Evolutionary conservation across 2,329 filamentous ascomycete genomes (phyloP), one percentile per base, ranked within the genome.

Genomic region (Thermoascus crustaceus): DNA sequence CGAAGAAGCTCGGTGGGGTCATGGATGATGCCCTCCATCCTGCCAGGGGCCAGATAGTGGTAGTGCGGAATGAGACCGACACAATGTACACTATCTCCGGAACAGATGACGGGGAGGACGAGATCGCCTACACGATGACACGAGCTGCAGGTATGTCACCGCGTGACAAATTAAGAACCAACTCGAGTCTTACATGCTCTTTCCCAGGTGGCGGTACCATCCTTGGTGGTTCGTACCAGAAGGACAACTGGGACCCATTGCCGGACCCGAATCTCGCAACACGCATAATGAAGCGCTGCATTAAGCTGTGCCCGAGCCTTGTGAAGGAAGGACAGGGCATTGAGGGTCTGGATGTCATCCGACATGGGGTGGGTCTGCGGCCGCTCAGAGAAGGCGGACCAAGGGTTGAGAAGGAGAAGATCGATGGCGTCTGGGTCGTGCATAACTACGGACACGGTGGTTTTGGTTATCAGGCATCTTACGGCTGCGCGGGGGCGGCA

Each of bases 171-270:
- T 4, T 10, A 14, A 35, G 10, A 9, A 4, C 3, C 20, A 8
- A 19, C 6, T 24, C 27, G 10, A 27, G 8, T 25, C 19, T 39
- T 43, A 32, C 44, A 25, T n/a, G 4, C 9, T n/a, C n/a, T n/a
- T n/a, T 30, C 14, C 0, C 33, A 55, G 74, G 78, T n/a, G 88
- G 87, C 13, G 88, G 88, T 7, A 91, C 85, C 0, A 72, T 94
- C 26, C 66, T 94, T 2, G 88, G 87, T n/a, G 88, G 88, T 2
- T 89, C 80, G 30, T 84, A 93, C 50, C 80, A 87, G 56, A 76
- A 81, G 49, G 73, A 78, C 18, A 82, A 79, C 51, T 94, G 85
- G 85, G 83, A 91, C 47, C 73, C 78, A 23, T 73, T 80, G 45
- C 78, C 82, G 1, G 87, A 94, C 50, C 80, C 81, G 0, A 85